Percentiles rank a stretch among this genome's conserved stretches.
phyloP scores from a whole-genome alignment of 306 rosid species.

The Cucurbita moschata region DNA sequence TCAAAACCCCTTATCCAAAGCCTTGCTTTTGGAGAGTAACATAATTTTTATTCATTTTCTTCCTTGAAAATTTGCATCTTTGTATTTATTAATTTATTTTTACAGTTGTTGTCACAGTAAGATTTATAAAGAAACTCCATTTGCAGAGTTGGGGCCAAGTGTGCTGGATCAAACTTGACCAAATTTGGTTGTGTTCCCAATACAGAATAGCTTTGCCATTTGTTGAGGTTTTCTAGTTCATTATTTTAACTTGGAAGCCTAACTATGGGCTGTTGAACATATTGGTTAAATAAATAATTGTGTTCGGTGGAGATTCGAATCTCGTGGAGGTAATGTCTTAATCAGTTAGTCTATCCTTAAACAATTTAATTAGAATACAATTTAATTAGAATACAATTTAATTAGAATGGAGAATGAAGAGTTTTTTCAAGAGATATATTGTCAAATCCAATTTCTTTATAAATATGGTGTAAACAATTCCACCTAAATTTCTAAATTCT shows the following conservation, averaged over 20 bases:
- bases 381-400: no score
- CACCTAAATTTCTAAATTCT: no score
- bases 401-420: no score
- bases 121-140: background rate
- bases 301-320: background rate
- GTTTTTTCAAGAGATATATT: no score
- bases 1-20: background rate
- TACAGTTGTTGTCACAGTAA: background rate
- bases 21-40: slow-evolving; percentile 1
- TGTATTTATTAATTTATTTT: background rate
- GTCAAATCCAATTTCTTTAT: no score
- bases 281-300: no score
- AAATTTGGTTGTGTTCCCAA: background rate
- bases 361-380: no score
- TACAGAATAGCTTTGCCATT: background rate
- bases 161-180: background rate
- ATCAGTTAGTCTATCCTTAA: no score
- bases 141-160: background rate
- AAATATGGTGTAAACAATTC: no score
- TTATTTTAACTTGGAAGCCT: background rate
- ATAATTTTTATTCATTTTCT: background rate
- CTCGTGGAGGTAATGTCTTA: no score
- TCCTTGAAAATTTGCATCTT: background rate
- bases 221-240: background rate
- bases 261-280: background rate